Percentiles rank a stretch among this genome's conserved stretches.
These are phyloP conservation scores for Senna tora DNA, from an alignment of 306 rosid species.

Conservation along the genomic window DNA sequence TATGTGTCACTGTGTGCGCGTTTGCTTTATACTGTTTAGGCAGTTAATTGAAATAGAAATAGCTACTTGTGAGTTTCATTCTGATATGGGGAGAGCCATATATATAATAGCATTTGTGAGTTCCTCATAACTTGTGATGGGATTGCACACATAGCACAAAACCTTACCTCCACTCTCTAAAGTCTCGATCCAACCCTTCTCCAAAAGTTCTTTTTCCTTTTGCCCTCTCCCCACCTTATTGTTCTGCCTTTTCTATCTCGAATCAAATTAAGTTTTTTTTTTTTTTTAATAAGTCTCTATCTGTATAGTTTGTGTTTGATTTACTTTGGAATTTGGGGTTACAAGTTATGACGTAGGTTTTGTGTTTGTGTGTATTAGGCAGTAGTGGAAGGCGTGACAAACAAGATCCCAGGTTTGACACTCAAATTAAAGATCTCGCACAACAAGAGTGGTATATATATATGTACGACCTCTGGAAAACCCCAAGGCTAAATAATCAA, in stretches of 20 bases:
- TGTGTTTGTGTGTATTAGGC: too few species aligned
- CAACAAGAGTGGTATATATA: constrained; percentile 35
- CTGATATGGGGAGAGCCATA: constrained; percentile 27
- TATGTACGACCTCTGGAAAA: background rate
- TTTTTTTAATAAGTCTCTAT: too few species aligned
- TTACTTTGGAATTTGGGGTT: too few species aligned
- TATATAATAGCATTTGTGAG: constrained; percentile 26
- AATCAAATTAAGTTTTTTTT: too few species aligned
- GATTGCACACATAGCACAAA: background rate
- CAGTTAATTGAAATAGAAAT: background rate
- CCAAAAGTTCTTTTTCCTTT: too few species aligned
- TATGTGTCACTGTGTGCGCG: background rate
- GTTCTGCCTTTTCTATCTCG: too few species aligned
- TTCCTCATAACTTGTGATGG: background rate
- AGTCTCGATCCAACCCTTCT: too few species aligned
- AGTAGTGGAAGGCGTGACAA: constrained; percentile 16
- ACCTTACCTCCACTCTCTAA: background rate
- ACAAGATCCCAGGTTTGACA: constrained; percentile 4
- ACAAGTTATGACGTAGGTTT: too few species aligned
- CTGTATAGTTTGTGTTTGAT: too few species aligned
- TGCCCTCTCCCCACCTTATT: too few species aligned
- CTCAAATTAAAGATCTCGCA: constrained; percentile 26
- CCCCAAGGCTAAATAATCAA: constrained; percentile 22
- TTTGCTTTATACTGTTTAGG: too few species aligned
- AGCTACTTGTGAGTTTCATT: background rate